Evolutionary conservation across 352 stramenopile genomes (phyloP), one percentile per base, ranked within the genome.

Genomic region (Aphanomyces cochlioides): DNA sequence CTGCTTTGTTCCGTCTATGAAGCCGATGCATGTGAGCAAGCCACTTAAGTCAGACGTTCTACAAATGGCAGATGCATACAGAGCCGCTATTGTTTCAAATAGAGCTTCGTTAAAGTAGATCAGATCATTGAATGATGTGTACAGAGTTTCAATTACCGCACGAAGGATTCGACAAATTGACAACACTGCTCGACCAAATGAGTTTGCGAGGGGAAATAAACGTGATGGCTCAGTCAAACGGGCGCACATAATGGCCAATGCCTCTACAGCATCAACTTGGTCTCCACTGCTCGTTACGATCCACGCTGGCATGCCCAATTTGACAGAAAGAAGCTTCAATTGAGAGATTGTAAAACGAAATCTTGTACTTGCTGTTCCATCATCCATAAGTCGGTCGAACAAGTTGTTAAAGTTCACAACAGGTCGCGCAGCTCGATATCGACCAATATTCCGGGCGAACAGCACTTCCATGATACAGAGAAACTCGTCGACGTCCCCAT

Each of bases 1-100:
- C 28, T 28, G 28, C 28, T 28, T 28, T 28, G 28, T 74, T 3
- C 60, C 69, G 47, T 74, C 69, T 54, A 74, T 67, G 54, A 74
- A 69, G 7, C 6, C 69, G 48, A 74, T 61, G n/a, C 53, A 74
- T 36, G 39, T 39, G 1, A 6, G 19, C 17, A 67, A 50, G 3
- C 57, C 59, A 48, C 4, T 7, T n/a, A 67, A 7, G 19, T 45
- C 39, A 48, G 10, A 39, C 8, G 53, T 67, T 34, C 28, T 34
- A 28, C 41, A 21, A 47, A 67, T 67, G 4, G 38, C 59, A 8
- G 38, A 19, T 13, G 39, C 59, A 38, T 67, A 67, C 43, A 61
- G 28, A 28, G 19, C 17, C n/a, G 28, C 3, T 28, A 3, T n/a
- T 12, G 7, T 28, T 28, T 17, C 34, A 13, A 40, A n/a, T 15